These are phyloP conservation scores for Amoebophrya sp. DNA, from an alignment of 169 alveolate species.

Conservation along the genomic window DNA sequence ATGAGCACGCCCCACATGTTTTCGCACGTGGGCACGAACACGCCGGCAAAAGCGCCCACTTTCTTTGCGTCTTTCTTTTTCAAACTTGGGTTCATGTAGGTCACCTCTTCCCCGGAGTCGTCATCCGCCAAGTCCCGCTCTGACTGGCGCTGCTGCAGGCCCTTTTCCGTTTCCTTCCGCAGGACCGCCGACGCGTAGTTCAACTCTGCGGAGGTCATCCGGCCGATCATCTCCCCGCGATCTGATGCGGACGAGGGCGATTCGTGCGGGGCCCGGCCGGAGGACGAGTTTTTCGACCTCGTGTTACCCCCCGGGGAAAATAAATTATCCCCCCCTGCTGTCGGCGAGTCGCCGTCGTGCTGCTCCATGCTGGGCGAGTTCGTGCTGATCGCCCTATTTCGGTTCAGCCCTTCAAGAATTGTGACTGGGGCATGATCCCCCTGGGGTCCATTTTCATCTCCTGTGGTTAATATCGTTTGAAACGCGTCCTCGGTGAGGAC, in stretches of 20 bases:
- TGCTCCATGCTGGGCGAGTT: too few species aligned
- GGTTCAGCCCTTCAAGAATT: too few species aligned
- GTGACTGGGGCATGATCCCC: too few species aligned
- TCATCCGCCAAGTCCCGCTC: constrained; percentile 1
- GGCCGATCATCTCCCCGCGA: not conserved
- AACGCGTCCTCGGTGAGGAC: too few species aligned
- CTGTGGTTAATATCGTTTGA: too few species aligned
- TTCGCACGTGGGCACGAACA: constrained; percentile 51
- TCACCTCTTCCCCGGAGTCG: not conserved
- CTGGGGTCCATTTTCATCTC: too few species aligned
- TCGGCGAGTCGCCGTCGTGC: too few species aligned
- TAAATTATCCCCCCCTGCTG: too few species aligned
- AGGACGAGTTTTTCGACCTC: too few species aligned
- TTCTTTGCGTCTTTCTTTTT: constrained; percentile 14
- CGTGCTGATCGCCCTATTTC: too few species aligned
- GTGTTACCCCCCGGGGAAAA: too few species aligned
- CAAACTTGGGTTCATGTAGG: not conserved
- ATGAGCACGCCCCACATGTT: constrained; percentile 54
- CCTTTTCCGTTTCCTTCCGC: not conserved
- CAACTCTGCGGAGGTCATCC: not conserved
- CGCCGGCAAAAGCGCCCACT: constrained; percentile 50
- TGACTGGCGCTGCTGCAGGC: not conserved
- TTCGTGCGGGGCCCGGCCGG: not conserved
- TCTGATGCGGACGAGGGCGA: not conserved
- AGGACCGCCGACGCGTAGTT: not conserved